These are phyloP conservation scores for Cordyceps cicadae DNA, from an alignment of 2,329 filamentous ascomycete species.

Conservation along the genomic window DNA sequence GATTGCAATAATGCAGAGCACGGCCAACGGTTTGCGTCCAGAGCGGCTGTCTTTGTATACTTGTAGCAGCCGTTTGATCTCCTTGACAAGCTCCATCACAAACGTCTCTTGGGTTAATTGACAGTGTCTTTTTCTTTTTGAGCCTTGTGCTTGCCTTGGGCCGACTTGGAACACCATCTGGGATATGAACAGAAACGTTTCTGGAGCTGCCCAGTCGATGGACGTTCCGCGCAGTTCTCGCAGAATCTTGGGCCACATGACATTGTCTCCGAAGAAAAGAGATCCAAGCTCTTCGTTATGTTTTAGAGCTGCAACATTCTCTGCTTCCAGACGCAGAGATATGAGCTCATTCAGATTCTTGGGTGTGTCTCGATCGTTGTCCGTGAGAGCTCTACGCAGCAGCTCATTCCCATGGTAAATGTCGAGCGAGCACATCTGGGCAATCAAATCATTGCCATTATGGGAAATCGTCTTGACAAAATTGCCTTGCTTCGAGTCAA, in stretches of 20 bases:
- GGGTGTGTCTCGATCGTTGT: neutral
- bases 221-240: neutral
- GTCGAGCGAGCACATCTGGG: rapidly evolving
- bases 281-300: neutral
- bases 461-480: neutral
- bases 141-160: neutral
- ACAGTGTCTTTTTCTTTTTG: no score
- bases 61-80: neutral
- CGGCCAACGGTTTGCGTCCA: neutral
- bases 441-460: rapidly evolving
- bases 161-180: neutral
- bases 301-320: slow-evolving; percentile 17
- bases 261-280: rapidly evolving
- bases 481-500: neutral
- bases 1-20: neutral
- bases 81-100: neutral
- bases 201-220: neutral
- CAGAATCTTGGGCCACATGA: neutral
- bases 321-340: neutral
- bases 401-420: neutral
- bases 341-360: neutral
- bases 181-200: neutral
- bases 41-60: neutral
- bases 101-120: neutral
- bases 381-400: neutral